phyloP scores from a whole-genome alignment of 2,329 filamentous ascomycete species.

The Clonostachys rosea region DNA sequence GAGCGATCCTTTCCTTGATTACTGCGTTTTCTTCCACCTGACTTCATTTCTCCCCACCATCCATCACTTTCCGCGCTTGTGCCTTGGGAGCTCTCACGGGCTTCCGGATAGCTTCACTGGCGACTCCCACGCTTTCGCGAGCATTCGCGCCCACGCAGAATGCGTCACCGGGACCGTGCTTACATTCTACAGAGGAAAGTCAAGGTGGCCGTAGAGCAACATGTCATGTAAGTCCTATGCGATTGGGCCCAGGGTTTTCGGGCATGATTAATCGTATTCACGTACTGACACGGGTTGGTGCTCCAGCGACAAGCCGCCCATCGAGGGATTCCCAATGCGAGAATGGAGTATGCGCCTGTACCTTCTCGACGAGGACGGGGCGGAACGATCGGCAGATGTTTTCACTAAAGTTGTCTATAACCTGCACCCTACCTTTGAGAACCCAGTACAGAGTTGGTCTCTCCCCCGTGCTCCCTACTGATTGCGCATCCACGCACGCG shows the following conservation, averaged over 20 bases:
- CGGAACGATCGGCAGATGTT: constrained; percentile 74
- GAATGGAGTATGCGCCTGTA: constrained; percentile 86
- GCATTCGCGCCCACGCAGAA: too few relatives aligned
- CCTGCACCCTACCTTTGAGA: constrained; percentile 89
- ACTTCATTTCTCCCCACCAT: too few relatives aligned
- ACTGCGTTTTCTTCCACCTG: too few relatives aligned
- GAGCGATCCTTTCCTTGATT: too few relatives aligned
- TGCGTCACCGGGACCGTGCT: too few relatives aligned
- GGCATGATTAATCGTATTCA: too few relatives aligned
- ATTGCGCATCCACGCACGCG: neutral
- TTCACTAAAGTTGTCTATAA: constrained; percentile 93
- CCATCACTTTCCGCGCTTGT: too few relatives aligned
- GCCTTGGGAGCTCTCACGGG: too few relatives aligned
- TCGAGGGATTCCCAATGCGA: constrained; percentile 89
- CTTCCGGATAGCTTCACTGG: too few relatives aligned
- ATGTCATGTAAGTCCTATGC: constrained; percentile 66
- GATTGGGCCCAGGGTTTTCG: neutral
- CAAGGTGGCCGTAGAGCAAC: constrained; percentile 90
- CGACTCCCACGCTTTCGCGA: too few relatives aligned
- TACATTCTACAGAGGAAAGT: constrained; percentile 67
- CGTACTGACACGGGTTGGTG: neutral
- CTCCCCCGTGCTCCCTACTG: neutral
- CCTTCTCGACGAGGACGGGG: constrained; percentile 79
- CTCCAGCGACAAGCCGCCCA: constrained; percentile 68
- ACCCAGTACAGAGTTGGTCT: constrained; percentile 75